Evolutionary conservation across 2,329 filamentous ascomycete genomes (phyloP).

Genomic region (Ilyonectria robusta): DNA sequence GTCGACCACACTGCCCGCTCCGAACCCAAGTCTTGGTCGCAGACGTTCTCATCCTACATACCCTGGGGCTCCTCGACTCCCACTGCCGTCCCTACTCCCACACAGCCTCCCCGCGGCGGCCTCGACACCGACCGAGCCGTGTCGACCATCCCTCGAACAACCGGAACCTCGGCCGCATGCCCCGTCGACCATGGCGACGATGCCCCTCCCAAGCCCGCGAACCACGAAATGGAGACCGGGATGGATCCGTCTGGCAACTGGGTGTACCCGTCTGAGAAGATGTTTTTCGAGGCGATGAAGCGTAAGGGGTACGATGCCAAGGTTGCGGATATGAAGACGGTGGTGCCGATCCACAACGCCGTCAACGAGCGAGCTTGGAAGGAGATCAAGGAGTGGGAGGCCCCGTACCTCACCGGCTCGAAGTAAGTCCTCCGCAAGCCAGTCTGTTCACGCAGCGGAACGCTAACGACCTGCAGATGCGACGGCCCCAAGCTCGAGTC

Average conservation of each 20-base stretch:
- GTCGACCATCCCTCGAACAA: slow-evolving; percentile 82
- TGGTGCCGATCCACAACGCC: slow-evolving; percentile 98
- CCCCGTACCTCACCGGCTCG: slow-evolving; percentile 71
- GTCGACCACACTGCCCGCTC: slow-evolving; percentile 51
- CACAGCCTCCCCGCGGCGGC: slow-evolving; percentile 29
- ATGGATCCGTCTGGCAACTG: slow-evolving; percentile 85
- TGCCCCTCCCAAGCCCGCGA: slow-evolving; percentile 63
- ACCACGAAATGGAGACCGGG: slow-evolving; percentile 84
- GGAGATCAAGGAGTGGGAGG: slow-evolving; percentile 93
- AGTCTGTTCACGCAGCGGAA: accelerated
- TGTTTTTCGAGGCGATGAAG: slow-evolving; percentile 98
- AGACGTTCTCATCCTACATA: slow-evolving; percentile 59
- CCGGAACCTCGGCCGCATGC: slow-evolving; percentile 53
- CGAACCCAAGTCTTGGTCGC: slow-evolving; percentile 59
- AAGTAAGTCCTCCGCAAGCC: slow-evolving; percentile 59
- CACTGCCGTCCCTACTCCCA: slow-evolving; percentile 30
- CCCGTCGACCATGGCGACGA: slow-evolving; percentile 57
- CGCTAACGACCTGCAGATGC: slow-evolving; percentile 53
- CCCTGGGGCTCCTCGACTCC: slow-evolving; percentile 56
- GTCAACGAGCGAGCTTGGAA: slow-evolving; percentile 97
- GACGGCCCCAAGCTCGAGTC: slow-evolving; percentile 87
- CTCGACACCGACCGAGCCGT: slow-evolving; percentile 80
- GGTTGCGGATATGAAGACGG: slow-evolving; percentile 85
- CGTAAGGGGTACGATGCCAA: slow-evolving; percentile 85
- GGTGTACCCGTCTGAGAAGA: slow-evolving; percentile 96